Evolutionary conservation across 257 asterid species (phyloP).

Genomic region (Fraxinus excelsior): DNA sequence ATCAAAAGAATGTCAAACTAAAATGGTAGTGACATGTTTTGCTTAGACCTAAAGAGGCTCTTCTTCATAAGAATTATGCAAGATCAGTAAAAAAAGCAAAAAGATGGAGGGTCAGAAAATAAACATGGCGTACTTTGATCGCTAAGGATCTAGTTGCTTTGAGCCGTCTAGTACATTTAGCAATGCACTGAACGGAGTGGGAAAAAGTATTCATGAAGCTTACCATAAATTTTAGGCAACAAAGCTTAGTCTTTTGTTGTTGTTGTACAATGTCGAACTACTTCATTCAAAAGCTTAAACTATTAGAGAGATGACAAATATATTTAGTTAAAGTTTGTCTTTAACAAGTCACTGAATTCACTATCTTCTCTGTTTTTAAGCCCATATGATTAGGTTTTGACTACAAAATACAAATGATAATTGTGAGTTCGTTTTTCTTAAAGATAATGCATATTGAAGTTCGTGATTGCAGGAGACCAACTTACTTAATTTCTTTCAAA

Average conservation of each 20-base stretch:
- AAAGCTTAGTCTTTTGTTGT: not conserved
- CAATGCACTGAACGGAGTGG: not conserved
- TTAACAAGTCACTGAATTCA: not conserved
- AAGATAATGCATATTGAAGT: not conserved
- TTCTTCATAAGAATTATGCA: not conserved
- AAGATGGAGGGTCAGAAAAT: not conserved
- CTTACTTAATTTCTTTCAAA: not conserved
- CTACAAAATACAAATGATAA: not conserved
- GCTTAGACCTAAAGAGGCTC: not conserved
- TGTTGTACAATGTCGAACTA: not conserved
- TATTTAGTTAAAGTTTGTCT: not conserved
- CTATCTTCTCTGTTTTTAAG: not conserved
- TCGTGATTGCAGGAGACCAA: not conserved
- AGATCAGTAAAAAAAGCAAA: not conserved
- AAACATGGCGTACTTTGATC: not conserved
- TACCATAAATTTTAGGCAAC: not conserved
- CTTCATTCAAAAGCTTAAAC: not conserved
- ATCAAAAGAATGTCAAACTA: not conserved
- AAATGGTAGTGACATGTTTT: not conserved
- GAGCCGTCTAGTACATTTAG: not conserved
- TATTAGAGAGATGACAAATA: not conserved
- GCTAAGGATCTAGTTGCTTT: not conserved
- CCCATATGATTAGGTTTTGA: not conserved
- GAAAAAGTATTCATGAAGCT: not conserved
- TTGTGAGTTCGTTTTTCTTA: not conserved